A percentile compares a stretch with the other conserved stretches of the same genome.
Evolutionary conservation across 2,329 filamentous ascomycete species (phyloP).

Genomic region (Aspergillus niger): DNA sequence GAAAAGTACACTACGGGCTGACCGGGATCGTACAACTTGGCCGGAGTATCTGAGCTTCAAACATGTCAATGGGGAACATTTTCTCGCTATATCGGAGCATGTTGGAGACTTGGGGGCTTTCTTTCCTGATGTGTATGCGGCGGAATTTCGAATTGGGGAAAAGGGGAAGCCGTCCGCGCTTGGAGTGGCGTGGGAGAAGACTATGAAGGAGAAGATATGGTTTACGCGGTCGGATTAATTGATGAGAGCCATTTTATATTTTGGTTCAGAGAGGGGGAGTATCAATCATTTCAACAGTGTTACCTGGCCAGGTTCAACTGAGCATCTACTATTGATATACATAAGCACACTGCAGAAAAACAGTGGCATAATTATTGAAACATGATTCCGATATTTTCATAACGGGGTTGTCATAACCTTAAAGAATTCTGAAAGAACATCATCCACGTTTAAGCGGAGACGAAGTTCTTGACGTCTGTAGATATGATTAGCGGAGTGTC

Average conservation of each 20-base stretch:
- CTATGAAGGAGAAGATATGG: not conserved
- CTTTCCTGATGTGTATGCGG: not conserved
- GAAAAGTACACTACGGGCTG: not conserved
- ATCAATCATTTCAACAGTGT: not conserved
- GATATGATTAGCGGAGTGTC: constrained; percentile 15
- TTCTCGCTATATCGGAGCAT: not conserved
- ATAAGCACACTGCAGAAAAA: not conserved
- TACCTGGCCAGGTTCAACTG: not conserved
- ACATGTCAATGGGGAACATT: not conserved
- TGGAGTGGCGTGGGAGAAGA: not conserved
- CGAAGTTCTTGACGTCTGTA: constrained; percentile 76
- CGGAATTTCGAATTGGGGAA: not conserved
- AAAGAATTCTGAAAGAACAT: not conserved
- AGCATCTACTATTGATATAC: constrained; percentile 5
- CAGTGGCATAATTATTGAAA: constrained; percentile 1
- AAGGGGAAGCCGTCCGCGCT: not conserved
- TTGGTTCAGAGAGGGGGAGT: not conserved
- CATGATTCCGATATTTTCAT: constrained; percentile 2
- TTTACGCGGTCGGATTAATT: not conserved
- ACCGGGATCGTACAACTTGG: not conserved
- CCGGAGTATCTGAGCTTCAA: not conserved
- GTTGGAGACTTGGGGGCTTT: not conserved
- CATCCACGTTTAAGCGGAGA: constrained; percentile 61
- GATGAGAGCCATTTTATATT: not conserved
- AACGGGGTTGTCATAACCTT: not conserved